These are phyloP conservation scores for Arachnomyces sp. DNA, from an alignment of 2,329 filamentous ascomycete genomes.

Conservation along the genomic window DNA sequence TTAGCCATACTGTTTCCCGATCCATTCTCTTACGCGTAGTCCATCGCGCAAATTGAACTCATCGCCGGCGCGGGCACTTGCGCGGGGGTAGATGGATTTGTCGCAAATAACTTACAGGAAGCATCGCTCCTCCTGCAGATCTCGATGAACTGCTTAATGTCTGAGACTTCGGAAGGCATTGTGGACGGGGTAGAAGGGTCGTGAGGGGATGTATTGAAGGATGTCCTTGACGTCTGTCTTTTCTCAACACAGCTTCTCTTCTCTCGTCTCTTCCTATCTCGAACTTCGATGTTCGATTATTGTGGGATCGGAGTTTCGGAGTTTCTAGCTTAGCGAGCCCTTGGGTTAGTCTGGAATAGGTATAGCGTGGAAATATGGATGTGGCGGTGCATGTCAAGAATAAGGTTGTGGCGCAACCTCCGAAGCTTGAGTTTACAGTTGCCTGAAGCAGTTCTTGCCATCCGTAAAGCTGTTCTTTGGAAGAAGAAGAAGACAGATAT, in stretches of 20 bases:
- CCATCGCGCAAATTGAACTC: not conserved
- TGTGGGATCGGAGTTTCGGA: conserved; percentile 11
- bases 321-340: conserved; percentile 17
- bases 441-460: too few relatives aligned
- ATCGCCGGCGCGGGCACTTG: too few relatives aligned
- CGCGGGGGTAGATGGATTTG: too few relatives aligned
- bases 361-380: too few relatives aligned
- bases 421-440: too few relatives aligned
- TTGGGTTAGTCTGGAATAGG: conserved; percentile 5
- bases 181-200: conserved; percentile 48
- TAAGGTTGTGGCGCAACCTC: too few relatives aligned
- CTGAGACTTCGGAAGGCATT: conserved; percentile 97
- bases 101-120: conserved; percentile 65
- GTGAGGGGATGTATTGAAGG: not conserved
- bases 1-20: conserved; percentile 13
- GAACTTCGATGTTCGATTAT: conserved; percentile 2
- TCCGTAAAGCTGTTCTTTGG: conserved; percentile 1
- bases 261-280: conserved; percentile 14
- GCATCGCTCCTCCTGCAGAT: conserved; percentile 99
- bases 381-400: too few relatives aligned
- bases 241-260: conserved; percentile 1
- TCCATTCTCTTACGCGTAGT: conserved; percentile 5
- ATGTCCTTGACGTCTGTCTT: not conserved
- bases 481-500: too few relatives aligned
- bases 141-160: conserved; percentile 99